A percentile compares a stretch with the other conserved stretches of the same genome.
These are phyloP conservation scores for Hibiscus mutabilis DNA, from an alignment of 345 rosid genomes.

Conservation along the genomic window DNA sequence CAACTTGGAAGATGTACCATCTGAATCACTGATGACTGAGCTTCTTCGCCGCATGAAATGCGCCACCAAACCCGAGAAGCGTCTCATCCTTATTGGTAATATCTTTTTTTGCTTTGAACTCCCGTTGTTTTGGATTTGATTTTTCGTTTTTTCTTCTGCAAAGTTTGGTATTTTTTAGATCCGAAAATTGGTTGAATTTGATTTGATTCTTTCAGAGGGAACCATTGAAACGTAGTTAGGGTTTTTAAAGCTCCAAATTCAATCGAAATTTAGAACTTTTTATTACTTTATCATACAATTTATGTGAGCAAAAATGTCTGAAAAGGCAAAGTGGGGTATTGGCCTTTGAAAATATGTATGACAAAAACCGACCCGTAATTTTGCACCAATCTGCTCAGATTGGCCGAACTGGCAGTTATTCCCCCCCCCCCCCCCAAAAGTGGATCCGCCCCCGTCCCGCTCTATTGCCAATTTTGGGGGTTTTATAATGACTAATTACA, in stretches of 20 bases:
- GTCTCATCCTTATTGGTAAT: constrained; percentile 76
- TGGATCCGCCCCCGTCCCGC: neutral
- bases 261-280: neutral
- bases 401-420: neutral
- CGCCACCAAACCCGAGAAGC: constrained; percentile 85
- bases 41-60: constrained; percentile 96
- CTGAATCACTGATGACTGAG: constrained; percentile 78
- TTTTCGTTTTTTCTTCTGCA: neutral
- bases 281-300: neutral
- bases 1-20: constrained; percentile 75
- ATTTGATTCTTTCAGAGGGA: neutral
- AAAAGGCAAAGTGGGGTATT: neutral
- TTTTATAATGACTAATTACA: neutral
- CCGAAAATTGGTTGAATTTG: neutral
- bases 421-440: neutral
- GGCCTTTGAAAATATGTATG: neutral
- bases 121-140: neutral
- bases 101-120: neutral
- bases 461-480: neutral
- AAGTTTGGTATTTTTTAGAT: constrained; percentile 1
- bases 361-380: neutral
- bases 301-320: neutral
- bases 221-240: neutral
- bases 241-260: neutral
- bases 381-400: neutral